Percentiles rank a stretch among this genome's conserved stretches.
phyloP scores from a whole-genome alignment of 495 filamentous ascomycete genomes.

The Parathielavia appendiculata region DNA sequence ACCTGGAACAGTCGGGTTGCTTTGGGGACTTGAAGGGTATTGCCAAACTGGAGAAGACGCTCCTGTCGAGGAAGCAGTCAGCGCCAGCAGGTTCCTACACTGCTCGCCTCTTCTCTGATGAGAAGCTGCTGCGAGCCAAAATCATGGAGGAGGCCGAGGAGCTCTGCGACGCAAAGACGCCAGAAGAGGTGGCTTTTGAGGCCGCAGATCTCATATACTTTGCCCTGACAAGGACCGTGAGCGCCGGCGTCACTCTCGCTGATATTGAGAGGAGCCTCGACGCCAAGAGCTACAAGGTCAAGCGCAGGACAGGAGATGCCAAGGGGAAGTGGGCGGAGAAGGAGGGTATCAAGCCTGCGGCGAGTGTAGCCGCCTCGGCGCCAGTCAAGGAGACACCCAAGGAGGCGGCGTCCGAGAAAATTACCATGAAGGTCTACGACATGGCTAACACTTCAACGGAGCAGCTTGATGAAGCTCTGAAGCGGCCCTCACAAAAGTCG shows the following conservation, averaged over 20 bases:
- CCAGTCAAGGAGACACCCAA: slow-evolving; percentile 37
- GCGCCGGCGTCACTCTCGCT: slow-evolving; percentile 73
- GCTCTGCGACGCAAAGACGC: slow-evolving; percentile 75
- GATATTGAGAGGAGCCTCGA: slow-evolving; percentile 91
- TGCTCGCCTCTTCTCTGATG: slow-evolving; percentile 82
- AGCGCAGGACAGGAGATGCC: slow-evolving; percentile 84
- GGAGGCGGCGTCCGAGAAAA: slow-evolving; percentile 55
- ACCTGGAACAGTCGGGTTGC: slow-evolving; percentile 84
- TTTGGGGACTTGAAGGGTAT: slow-evolving; percentile 82
- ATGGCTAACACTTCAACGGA: slow-evolving; percentile 54
- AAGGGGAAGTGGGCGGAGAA: slow-evolving; percentile 86
- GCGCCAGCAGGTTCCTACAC: slow-evolving; percentile 92
- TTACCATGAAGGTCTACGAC: slow-evolving; percentile 76
- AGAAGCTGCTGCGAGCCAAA: slow-evolving; percentile 84
- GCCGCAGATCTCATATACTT: slow-evolving; percentile 96
- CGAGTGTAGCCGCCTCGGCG: slow-evolving; percentile 37
- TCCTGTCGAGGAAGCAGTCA: slow-evolving; percentile 68
- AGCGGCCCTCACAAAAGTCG: slow-evolving; percentile 87
- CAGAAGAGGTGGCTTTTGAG: slow-evolving; percentile 84
- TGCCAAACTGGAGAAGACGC: slow-evolving; percentile 76
- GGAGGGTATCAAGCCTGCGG: slow-evolving; percentile 58
- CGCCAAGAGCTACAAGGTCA: slow-evolving; percentile 89
- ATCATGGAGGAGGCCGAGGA: slow-evolving; percentile 98
- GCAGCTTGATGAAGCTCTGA: slow-evolving; percentile 64
- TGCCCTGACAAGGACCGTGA: slow-evolving; percentile 79